Evolutionary conservation across 163 green algal genomes (phyloP).

Genomic region (Chlamydomonas reinhardtii): DNA sequence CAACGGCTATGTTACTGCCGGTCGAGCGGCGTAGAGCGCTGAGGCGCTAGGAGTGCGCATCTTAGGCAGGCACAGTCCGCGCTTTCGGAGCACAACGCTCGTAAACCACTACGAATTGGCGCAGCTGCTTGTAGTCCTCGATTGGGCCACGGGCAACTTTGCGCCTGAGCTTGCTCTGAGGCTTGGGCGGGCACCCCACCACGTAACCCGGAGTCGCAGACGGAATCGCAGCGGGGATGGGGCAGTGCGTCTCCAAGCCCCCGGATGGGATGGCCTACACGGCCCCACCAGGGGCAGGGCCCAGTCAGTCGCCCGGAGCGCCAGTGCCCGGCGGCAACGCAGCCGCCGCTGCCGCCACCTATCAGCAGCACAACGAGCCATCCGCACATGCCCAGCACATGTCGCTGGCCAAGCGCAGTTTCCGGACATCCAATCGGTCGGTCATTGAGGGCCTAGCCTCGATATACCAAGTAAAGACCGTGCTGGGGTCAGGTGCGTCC

Average conservation of each 20-base stretch:
- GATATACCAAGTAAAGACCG: constrained; percentile 60
- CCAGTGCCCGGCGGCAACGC: not conserved
- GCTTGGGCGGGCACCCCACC: too few species aligned
- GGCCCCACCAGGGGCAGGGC: not conserved
- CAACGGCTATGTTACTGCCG: too few species aligned
- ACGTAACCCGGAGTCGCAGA: too few species aligned
- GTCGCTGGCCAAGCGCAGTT: constrained; percentile 16
- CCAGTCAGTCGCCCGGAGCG: too few species aligned
- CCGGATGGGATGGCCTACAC: constrained; percentile 29
- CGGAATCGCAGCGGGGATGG: not conserved
- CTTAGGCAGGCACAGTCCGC: too few species aligned
- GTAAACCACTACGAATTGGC: too few species aligned
- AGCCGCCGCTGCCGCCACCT: constrained; percentile 3
- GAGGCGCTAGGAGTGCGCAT: too few species aligned
- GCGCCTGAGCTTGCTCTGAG: too few species aligned
- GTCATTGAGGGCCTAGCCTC: constrained; percentile 51
- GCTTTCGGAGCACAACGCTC: too few species aligned
- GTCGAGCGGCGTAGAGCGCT: too few species aligned
- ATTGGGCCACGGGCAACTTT: too few species aligned
- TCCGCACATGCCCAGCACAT: not conserved
- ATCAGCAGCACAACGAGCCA: not conserved
- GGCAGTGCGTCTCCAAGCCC: constrained; percentile 38
- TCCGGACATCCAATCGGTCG: constrained; percentile 22
- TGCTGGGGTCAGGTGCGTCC: constrained; percentile 73
- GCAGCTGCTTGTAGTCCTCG: too few species aligned